Evolutionary conservation across 2,329 filamentous ascomycete genomes (phyloP).

Genomic region (Thermoascus crustaceus): DNA sequence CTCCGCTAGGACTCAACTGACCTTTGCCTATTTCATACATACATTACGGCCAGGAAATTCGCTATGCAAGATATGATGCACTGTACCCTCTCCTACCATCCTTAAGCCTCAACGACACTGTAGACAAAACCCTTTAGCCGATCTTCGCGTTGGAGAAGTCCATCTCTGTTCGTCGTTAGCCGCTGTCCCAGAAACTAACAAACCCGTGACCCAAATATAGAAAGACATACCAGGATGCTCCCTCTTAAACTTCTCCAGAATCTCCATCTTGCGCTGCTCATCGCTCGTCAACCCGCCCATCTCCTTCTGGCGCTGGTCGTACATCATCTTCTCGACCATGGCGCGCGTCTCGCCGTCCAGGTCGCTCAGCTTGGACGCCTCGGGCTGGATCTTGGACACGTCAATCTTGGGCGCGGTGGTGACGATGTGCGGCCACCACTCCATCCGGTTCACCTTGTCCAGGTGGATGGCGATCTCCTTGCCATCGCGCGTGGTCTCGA

Average conservation of each 20-base stretch:
- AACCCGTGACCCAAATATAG: constrained; percentile 1
- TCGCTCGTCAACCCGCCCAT: constrained; percentile 79
- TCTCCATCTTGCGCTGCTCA: constrained; percentile 89
- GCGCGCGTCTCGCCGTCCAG: constrained; percentile 87
- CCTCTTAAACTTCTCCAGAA: constrained; percentile 84
- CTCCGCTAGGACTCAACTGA: no score
- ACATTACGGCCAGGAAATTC: no score
- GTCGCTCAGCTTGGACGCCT: constrained; percentile 84
- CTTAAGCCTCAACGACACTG: no score
- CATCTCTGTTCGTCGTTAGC: constrained; percentile 50
- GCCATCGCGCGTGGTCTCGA: constrained; percentile 55
- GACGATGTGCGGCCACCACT: constrained; percentile 96
- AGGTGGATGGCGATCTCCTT: constrained; percentile 84
- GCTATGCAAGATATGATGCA: neutral
- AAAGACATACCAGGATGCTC: constrained; percentile 51
- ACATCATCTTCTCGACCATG: constrained; percentile 99
- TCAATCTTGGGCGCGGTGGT: constrained; percentile 84
- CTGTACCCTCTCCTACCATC: neutral
- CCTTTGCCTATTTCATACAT: no score
- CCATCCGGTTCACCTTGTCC: constrained; percentile 92
- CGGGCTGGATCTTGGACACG: constrained; percentile 87
- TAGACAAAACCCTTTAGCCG: constrained; percentile 29
- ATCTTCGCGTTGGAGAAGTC: constrained; percentile 61
- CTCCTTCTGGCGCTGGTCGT: constrained; percentile 95
- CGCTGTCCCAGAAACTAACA: neutral